Base-by-base conservation (phyloP, 2,329 filamentous ascomycete genomes). In the Verticillium albo-atrum region DNA sequence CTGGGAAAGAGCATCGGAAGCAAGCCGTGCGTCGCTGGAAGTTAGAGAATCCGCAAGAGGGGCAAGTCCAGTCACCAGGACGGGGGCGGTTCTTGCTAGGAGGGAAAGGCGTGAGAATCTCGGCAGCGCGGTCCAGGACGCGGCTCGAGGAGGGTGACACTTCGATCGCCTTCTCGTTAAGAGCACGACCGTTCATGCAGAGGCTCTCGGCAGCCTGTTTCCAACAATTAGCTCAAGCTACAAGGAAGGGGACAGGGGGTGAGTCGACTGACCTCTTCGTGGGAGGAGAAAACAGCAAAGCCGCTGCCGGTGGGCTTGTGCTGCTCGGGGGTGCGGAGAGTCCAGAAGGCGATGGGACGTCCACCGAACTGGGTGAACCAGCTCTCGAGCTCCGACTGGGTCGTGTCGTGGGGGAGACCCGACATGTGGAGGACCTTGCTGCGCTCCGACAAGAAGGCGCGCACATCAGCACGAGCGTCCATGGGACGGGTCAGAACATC, bases 351-450 rank as follows among this genome's bases (percentile, higher is more conserved):
- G 77, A 99, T 99, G 30, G 95, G 95, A 51, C 95, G 90, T 55
- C 95, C 95, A 64, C 95, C 95, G 72, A 97, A 99, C 76, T 99
- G 95, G 30, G 95, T 99, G 73, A 98, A 99, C 95, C 95, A 99
- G 78, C 93, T 97, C 79, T 99, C 95, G 26, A 99, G 84, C 79
- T 99, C 95, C 3, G 94, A 98, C 78, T 99, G 95, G 2, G 95
- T 99, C 35, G 95, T 99, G 70, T 99, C 95, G 73, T 99, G 95
- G 52, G 95, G 95, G 57, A 99, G 83, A 55, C 95, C 95, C 69
- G 93, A 97, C 88, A 99, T 94, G 76, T 99, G 95, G 59, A 99
- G 85, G 42, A 99, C 94, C 79, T 99, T 99, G 82, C 93, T 97
- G 62, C 95, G 88, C 79, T 99, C 95, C 2, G 92, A 92, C 60